Base-by-base conservation (phyloP, 2,329 filamentous ascomycete genomes). In the Domatiomyces globalis region DNA sequence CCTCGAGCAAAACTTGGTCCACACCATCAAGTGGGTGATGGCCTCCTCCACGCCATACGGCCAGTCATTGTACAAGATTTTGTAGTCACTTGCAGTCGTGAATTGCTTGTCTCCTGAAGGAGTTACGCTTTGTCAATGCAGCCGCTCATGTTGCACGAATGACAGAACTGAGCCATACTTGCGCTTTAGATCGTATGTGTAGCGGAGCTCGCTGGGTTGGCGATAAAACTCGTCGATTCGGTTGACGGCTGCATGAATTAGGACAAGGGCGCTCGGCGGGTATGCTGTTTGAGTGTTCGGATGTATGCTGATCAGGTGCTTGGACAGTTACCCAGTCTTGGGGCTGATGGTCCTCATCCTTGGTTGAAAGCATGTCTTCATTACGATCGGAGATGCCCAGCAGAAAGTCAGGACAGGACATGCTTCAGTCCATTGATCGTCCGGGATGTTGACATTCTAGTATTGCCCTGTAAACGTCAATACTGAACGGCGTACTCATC, bases 11-110 rank as follows among this genome's bases (percentile, higher is more conserved):
- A 94, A 95, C 67, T 95, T 95, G 46, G 85, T 92, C 90, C 90
- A 96, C 10, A 95, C 80, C 4, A 95, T 86, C 2, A 95, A 72
- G 65, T 95, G 90, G 15, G 86, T 78, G 57, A 95, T 89, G 49
- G 77, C 74, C 46, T 72, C 63, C 60, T 92, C 87, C 49, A 95
- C 74, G 0, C 87, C 88, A 63, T 95, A 96, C 0, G 90, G 90
- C 86, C 88, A 95, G 73, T 96, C 89, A 63, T 96, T 96, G 68
- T 78, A 79, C 43, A 95, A 67, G 46, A 94, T 81, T 66, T 81
- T 87, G 61, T 83, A 62, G 46, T 64, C 61, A 44, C 65, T 68
- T 43, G 67, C 58, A 52, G 69, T 65, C 27, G 68, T 68, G 56
- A 76, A 77, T 6, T 69, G 69, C 17, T 54, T 53, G 5, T 54